Evolutionary conservation across 148 eudicot species (phyloP).

Genomic region (Beta vulgaris): DNA sequence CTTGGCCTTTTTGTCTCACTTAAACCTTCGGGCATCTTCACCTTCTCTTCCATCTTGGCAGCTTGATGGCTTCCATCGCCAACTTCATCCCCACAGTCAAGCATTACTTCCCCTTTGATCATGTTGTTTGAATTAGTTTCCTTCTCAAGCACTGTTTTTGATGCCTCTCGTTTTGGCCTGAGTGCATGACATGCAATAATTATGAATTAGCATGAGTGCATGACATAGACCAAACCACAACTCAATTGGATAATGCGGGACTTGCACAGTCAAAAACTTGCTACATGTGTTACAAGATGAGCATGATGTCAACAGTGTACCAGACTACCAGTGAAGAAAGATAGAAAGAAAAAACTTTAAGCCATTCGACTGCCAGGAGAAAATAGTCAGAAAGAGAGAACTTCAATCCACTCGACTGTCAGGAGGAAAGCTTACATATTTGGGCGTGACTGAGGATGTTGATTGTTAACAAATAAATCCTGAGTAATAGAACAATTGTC

Average conservation of each 20-base stretch:
- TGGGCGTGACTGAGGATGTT: conserved; percentile 15
- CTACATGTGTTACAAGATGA: background rate
- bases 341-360: too few species aligned
- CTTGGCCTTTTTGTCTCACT: conserved; percentile 25
- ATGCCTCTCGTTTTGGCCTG: conserved; percentile 18
- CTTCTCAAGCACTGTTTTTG: conserved; percentile 16
- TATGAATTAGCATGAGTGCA: too few species aligned
- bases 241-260: background rate
- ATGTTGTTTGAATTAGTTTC: background rate
- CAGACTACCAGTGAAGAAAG: too few species aligned
- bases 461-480: conserved; percentile 17
- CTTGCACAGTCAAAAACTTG: too few species aligned
- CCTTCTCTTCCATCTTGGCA: background rate
- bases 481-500: conserved; percentile 7
- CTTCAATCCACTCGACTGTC: background rate
- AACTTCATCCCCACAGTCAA: conserved; percentile 7
- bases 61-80: conserved; percentile 2
- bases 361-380: too few species aligned
- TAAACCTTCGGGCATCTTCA: conserved; percentile 2
- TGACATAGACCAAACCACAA: too few species aligned
- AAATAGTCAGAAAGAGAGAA: background rate
- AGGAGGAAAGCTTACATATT: conserved; percentile 23
- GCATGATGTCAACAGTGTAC: too few species aligned
- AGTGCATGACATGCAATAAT: background rate
- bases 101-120: conserved; percentile 14